phyloP scores from a whole-genome alignment of 2,329 filamentous ascomycete genomes.

The Exutisphaerella laricina region DNA sequence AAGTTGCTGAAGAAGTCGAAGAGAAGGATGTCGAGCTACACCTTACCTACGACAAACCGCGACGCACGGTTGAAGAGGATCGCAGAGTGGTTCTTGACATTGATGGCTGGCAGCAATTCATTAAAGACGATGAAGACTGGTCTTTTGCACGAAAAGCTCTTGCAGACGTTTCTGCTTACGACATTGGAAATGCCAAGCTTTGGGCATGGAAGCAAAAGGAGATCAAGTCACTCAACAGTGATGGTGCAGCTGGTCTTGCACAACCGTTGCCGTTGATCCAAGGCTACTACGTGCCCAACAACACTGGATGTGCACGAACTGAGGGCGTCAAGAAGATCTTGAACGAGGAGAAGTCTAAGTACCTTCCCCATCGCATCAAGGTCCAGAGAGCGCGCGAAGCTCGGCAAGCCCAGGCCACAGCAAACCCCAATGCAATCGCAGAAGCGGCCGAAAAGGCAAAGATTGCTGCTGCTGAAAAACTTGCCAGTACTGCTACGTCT shows the following conservation, averaged over 20 bases:
- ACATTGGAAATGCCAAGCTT: conserved; percentile 53
- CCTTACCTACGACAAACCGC: conserved; percentile 54
- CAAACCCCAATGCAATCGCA: conserved; percentile 57
- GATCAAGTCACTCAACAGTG: conserved; percentile 62
- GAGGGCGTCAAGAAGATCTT: conserved; percentile 94
- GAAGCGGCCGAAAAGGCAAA: conserved; percentile 51
- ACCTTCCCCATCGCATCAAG: conserved; percentile 94
- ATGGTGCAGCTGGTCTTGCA: conserved; percentile 50
- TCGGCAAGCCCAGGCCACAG: conserved; percentile 69
- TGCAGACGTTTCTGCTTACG: conserved; percentile 40
- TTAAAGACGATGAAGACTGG: conserved; percentile 66
- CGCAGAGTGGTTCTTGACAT: conserved; percentile 59
- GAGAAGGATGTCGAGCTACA: conserved; percentile 53
- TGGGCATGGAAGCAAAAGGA: conserved; percentile 70
- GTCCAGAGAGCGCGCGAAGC: conserved; percentile 88
- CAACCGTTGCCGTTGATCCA: conserved; percentile 51
- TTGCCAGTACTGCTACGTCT: conserved; percentile 80
- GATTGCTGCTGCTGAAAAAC: conserved; percentile 65
- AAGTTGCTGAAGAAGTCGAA: conserved; percentile 45
- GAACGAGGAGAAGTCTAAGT: conserved; percentile 96
- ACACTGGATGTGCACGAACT: conserved; percentile 79
- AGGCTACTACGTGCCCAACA: conserved; percentile 77
- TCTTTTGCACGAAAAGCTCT: conserved; percentile 51
- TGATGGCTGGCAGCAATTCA: conserved; percentile 62
- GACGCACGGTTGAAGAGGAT: conserved; percentile 62